Conservation (phyloP, 192 early-diverging fungal genomes). For the Lobosporangium transversale region DNA sequence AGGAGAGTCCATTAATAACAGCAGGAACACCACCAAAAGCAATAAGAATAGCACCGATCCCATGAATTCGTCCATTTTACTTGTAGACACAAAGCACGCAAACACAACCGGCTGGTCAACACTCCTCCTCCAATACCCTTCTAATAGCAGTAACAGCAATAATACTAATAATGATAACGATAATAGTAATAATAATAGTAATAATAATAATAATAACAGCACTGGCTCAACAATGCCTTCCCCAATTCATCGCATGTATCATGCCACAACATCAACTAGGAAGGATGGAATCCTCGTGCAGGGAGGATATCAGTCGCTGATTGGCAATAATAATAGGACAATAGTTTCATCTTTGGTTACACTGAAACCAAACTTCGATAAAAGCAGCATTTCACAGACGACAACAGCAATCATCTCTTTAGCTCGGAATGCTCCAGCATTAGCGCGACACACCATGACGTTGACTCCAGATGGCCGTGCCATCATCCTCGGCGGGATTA, state of each 20-base stretch:
- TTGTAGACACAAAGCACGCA: not conserved
- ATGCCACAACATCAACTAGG: conserved; percentile 21
- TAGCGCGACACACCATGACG: conserved; percentile 41
- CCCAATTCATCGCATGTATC: conserved; percentile 23
- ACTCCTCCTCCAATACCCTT: not conserved
- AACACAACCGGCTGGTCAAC: not conserved
- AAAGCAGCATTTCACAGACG: conserved; percentile 1
- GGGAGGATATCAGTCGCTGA: conserved; percentile 20
- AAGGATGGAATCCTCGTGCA: conserved; percentile 39
- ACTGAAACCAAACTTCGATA: conserved; percentile 1
- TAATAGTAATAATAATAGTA: not conserved
- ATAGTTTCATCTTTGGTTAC: conserved; percentile 31
- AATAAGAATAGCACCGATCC: no score
- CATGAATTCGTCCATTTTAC: not conserved
- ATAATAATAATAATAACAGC: not conserved
- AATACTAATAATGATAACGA: no score
- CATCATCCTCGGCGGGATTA: conserved; percentile 35
- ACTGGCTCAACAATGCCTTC: conserved; percentile 4
- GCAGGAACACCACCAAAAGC: no score
- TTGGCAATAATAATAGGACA: not conserved
- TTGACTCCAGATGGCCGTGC: conserved; percentile 22
- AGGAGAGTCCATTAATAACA: conserved; percentile 16
- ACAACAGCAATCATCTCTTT: conserved; percentile 7
- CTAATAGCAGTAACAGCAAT: not conserved
- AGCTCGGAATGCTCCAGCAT: conserved; percentile 16